Percentiles rank a stretch among this genome's conserved stretches.
Conservation (phyloP, 2,329 filamentous ascomycete species). For the Pseudopithomyces maydicus region DNA sequence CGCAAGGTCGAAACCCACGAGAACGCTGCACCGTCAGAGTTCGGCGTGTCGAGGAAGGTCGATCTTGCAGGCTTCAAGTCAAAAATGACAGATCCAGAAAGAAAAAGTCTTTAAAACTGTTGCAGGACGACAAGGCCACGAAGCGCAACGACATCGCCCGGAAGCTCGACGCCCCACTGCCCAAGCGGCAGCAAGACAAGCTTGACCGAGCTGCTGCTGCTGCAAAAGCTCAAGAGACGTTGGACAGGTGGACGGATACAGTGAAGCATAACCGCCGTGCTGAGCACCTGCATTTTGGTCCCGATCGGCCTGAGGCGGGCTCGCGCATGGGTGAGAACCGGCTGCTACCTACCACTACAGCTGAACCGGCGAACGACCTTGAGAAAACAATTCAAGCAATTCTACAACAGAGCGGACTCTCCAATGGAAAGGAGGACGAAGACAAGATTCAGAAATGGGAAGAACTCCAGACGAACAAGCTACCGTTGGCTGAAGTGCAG, state of each 20-base stretch:
- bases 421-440: slow-evolving; percentile 64
- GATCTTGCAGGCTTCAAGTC: slow-evolving; percentile 76
- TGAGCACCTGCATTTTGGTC: slow-evolving; percentile 86
- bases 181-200: slow-evolving; percentile 84
- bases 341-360: slow-evolving; percentile 62
- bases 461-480: slow-evolving; percentile 71
- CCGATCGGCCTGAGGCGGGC: slow-evolving; percentile 71
- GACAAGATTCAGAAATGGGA: slow-evolving; percentile 71
- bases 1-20: slow-evolving; percentile 57
- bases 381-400: slow-evolving; percentile 87
- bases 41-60: slow-evolving; percentile 68
- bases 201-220: slow-evolving; percentile 83
- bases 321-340: slow-evolving; percentile 66
- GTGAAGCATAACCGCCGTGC: slow-evolving; percentile 92
- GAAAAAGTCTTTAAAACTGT: slow-evolving; percentile 81
- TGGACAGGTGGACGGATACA: slow-evolving; percentile 91
- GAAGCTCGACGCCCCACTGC: slow-evolving; percentile 81
- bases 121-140: slow-evolving; percentile 67
- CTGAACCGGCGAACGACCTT: slow-evolving; percentile 75
- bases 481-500: slow-evolving; percentile 74
- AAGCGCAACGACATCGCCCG: slow-evolving; percentile 62
- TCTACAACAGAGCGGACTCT: slow-evolving; percentile 83
- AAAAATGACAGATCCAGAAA: slow-evolving; percentile 72
- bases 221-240: slow-evolving; percentile 86
- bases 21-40: slow-evolving; percentile 65